Conservation (phyloP, 352 stramenopile genomes). For the Peronospora destructor region DNA sequence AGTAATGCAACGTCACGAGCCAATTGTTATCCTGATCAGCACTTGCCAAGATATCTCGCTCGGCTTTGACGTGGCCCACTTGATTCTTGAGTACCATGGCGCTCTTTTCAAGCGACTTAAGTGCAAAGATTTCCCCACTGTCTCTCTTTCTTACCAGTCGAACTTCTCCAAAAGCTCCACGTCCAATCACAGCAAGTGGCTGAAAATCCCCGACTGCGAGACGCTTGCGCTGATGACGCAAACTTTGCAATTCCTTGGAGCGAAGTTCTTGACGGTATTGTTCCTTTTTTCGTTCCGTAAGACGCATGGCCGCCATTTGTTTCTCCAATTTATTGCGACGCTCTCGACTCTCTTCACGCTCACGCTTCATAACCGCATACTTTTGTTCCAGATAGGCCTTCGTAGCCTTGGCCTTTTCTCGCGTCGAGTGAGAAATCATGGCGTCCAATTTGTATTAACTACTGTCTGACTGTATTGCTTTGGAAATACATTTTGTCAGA, state of each 20-base stretch:
- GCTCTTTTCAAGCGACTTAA: slow-evolving; percentile 90
- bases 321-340: slow-evolving; percentile 72
- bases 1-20: slow-evolving; percentile 96
- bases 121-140: slow-evolving; percentile 83
- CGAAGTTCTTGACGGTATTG: slow-evolving; percentile 75
- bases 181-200: slow-evolving; percentile 93
- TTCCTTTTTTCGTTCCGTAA: slow-evolving; percentile 71
- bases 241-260: slow-evolving; percentile 66
- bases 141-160: slow-evolving; percentile 79
- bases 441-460: neutral
- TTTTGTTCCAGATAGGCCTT: slow-evolving; percentile 87
- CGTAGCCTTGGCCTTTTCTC: slow-evolving; percentile 81
- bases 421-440: slow-evolving; percentile 81
- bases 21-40: slow-evolving; percentile 94
- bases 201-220: slow-evolving; percentile 92
- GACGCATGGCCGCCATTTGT: slow-evolving; percentile 74
- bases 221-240: slow-evolving; percentile 77
- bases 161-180: slow-evolving; percentile 98
- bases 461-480: neutral
- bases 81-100: slow-evolving; percentile 90
- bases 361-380: slow-evolving; percentile 85
- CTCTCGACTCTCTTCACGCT: slow-evolving; percentile 75
- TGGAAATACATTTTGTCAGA: no score
- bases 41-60: slow-evolving; percentile 93
- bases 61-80: slow-evolving; percentile 94